Conservation (phyloP, 2,329 filamentous ascomycete species). For the Lomentospora prolificans region DNA sequence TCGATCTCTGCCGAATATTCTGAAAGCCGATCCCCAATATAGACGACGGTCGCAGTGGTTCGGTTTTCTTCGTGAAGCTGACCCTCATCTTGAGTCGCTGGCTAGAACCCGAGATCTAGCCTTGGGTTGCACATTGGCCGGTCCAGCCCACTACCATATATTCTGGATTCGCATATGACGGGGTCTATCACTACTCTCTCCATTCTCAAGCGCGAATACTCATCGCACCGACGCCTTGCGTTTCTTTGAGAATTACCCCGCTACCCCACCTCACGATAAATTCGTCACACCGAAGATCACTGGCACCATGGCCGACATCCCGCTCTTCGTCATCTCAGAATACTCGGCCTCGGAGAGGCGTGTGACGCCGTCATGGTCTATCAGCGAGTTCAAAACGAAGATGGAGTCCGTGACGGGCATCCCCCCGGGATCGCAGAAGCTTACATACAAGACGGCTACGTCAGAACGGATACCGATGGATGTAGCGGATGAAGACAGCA, state of each 20-base stretch:
- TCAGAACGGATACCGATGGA: slow-evolving; percentile 53
- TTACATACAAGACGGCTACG: slow-evolving; percentile 58
- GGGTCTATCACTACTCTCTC: no score
- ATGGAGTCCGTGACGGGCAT: slow-evolving; percentile 91
- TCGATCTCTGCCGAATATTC: no score
- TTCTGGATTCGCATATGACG: no score
- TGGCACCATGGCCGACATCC: slow-evolving; percentile 58
- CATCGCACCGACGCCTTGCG: background rate
- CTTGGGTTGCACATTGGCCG: no score
- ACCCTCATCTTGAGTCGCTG: no score
- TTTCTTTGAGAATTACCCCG: background rate
- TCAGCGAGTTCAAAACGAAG: slow-evolving; percentile 73
- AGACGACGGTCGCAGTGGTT: no score
- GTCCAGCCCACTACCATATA: no score
- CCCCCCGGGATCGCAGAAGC: slow-evolving; percentile 66
- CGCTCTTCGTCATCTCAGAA: slow-evolving; percentile 65
- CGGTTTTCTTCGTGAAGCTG: no score
- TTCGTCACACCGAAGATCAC: background rate
- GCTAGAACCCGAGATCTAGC: no score
- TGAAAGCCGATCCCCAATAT: no score
- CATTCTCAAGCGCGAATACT: no score
- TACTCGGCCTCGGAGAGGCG: slow-evolving; percentile 78
- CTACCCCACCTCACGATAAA: background rate
- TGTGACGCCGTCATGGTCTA: slow-evolving; percentile 84
- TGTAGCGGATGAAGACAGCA: slow-evolving; percentile 62